phyloP scores from a whole-genome alignment of 345 rosid genomes.

The Raphanus raphanistrum region DNA sequence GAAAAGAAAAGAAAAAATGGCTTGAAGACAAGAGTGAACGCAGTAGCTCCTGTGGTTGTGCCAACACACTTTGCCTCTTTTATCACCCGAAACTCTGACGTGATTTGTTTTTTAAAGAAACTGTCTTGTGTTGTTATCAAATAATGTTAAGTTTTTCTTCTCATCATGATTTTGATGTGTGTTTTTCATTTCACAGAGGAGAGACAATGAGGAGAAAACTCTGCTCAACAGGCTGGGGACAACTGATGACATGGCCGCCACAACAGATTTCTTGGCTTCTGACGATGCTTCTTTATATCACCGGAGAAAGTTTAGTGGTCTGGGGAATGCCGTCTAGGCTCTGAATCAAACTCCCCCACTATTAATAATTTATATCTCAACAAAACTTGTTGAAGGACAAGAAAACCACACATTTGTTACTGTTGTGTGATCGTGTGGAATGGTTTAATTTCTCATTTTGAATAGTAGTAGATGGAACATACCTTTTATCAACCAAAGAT shows the following conservation, averaged over 20 bases:
- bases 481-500: constrained; percentile 12
- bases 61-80: constrained; percentile 68
- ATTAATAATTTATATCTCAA: not conserved
- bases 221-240: constrained; percentile 69
- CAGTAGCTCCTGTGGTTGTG: no score
- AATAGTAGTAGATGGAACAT: not conserved
- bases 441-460: not conserved
- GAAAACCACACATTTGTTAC: not conserved
- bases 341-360: no score
- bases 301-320: constrained; percentile 75
- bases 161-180: not conserved
- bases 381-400: not conserved
- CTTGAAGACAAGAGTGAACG: no score
- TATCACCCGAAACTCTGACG: constrained; percentile 45
- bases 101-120: constrained; percentile 34
- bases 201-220: constrained; percentile 44
- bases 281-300: constrained; percentile 68
- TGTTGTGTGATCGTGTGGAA: not conserved
- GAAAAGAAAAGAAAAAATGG: no score
- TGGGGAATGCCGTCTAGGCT: constrained; percentile 81
- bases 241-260: constrained; percentile 71
- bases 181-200: constrained; percentile 17
- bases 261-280: constrained; percentile 71
- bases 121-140: not conserved
- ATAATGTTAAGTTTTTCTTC: not conserved